Base-by-base conservation (phyloP, 2,329 filamentous ascomycete species). In the Diaporthe citriasiana region DNA sequence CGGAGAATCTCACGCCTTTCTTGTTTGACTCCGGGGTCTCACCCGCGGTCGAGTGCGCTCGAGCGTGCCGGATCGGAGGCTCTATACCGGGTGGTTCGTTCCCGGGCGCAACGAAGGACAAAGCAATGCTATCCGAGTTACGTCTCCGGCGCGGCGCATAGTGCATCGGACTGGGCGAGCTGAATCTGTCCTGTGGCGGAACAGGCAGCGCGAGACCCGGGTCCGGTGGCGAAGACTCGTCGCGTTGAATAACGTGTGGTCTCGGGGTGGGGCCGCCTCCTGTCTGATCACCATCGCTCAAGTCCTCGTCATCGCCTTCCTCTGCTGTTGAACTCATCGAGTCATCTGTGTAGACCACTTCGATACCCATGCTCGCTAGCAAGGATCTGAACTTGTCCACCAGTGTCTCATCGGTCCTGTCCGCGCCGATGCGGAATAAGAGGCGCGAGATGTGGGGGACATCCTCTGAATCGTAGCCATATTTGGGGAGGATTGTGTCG, bases 361-460 rank as follows among this genome's bases (percentile, higher is more conserved):
- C 87, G 76, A 96, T 95, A 30, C 92, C 92, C 87, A 95, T 91
- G 66, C 90, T 88, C 22, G 84, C 85, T 77, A 97, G 86, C 74
- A 94, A 87, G 73, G 88, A 85, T 81, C 91, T 89, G 78, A 97
- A 95, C 77, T 93, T 93, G 73, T 93, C 90, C 76, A 90, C 87
- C 38, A 97, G 85, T 6, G 87, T 87, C 45, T 84, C 84, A 60
- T 88, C 83, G 60, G 89, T 88, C 73, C 87, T 87, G 78, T 90
- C 88, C 75, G 91, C 91, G 70, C 94, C 93, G 80, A 98, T 91
- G 79, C 92, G 92, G 81, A 97, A 94, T 72, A 98, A 84, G 78
- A 97, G 92, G 76, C 93, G 90, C 77, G 95, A 91, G 79, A 95
- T 92, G 77, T 93, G 90, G 78, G 92, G 91, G 79, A 82, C 82